phyloP scores from a whole-genome alignment of 306 rosid genomes.

The Dalbergia cultrata region DNA sequence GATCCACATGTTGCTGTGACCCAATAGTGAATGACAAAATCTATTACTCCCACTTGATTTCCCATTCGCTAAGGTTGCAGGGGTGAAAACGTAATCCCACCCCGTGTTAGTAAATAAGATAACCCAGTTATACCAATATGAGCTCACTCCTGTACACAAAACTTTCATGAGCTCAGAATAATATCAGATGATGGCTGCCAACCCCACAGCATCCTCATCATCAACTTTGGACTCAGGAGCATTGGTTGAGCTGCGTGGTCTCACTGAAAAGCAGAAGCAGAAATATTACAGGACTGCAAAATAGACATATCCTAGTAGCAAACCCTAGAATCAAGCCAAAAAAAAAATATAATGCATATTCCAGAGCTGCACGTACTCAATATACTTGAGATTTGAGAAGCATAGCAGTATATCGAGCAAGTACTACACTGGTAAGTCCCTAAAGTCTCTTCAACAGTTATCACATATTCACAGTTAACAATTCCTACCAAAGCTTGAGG shows the following conservation, averaged over 20 bases:
- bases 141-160: slow-evolving; percentile 80
- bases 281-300: slow-evolving; percentile 15
- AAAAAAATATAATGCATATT: not conserved
- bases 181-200: slow-evolving; percentile 79
- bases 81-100: slow-evolving; percentile 30
- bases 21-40: slow-evolving; percentile 46
- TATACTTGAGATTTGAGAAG: slow-evolving; percentile 7
- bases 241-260: slow-evolving; percentile 70
- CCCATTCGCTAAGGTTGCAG: slow-evolving; percentile 19
- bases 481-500: slow-evolving; percentile 5
- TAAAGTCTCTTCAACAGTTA: not conserved
- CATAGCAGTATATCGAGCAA: not conserved
- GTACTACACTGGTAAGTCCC: not conserved
- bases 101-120: slow-evolving; percentile 29
- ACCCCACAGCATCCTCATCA: slow-evolving; percentile 77
- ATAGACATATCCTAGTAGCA: not conserved
- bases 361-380: not conserved
- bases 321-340: not conserved
- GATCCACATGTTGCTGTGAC: slow-evolving; percentile 38
- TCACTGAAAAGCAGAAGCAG: slow-evolving; percentile 59
- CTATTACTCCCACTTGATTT: slow-evolving; percentile 43
- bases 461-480: slow-evolving; percentile 2
- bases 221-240: slow-evolving; percentile 66
- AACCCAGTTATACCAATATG: slow-evolving; percentile 21
- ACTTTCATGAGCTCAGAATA: slow-evolving; percentile 50